Conservation (phyloP, 768 basidiomycete species). For the Suillus cothurnatus region DNA sequence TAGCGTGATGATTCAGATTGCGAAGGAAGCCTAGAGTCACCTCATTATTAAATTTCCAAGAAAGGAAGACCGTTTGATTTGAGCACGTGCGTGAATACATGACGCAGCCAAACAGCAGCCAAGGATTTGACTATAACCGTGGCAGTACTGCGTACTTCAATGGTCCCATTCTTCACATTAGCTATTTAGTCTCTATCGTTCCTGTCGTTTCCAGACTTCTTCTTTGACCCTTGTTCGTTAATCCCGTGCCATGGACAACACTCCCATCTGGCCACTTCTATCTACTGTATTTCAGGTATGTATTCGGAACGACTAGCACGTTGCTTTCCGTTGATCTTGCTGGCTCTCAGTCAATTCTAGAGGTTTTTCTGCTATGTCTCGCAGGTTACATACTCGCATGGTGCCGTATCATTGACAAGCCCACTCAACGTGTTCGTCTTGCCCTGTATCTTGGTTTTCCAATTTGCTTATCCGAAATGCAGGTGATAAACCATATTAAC, state of each 20-base stretch:
- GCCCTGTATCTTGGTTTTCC: not conserved
- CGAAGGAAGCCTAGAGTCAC: not conserved
- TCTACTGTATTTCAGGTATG: constrained; percentile 34
- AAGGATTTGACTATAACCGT: not conserved
- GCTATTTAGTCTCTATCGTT: constrained; percentile 9
- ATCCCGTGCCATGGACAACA: not conserved
- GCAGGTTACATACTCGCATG: constrained; percentile 82
- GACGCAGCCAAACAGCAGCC: not conserved
- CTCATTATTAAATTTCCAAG: not conserved
- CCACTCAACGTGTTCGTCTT: constrained; percentile 77
- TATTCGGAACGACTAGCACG: too few relatives aligned
- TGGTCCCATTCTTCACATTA: not conserved
- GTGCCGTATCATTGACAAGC: constrained; percentile 83
- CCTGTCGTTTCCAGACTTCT: not conserved
- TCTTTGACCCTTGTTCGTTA: not conserved
- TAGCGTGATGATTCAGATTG: not conserved
- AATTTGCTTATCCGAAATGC: not conserved
- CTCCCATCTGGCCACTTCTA: constrained; percentile 19
- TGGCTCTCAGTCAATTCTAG: constrained; percentile 69
- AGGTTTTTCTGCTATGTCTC: constrained; percentile 85
- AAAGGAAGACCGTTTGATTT: not conserved
- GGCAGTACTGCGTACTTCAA: not conserved
- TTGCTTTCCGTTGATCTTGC: not conserved
- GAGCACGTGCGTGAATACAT: not conserved
- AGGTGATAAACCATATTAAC: constrained; percentile 79